Evolutionary conservation across 2,329 filamentous ascomycete species (phyloP).

Genomic region (Aspergillus novofumigatus): DNA sequence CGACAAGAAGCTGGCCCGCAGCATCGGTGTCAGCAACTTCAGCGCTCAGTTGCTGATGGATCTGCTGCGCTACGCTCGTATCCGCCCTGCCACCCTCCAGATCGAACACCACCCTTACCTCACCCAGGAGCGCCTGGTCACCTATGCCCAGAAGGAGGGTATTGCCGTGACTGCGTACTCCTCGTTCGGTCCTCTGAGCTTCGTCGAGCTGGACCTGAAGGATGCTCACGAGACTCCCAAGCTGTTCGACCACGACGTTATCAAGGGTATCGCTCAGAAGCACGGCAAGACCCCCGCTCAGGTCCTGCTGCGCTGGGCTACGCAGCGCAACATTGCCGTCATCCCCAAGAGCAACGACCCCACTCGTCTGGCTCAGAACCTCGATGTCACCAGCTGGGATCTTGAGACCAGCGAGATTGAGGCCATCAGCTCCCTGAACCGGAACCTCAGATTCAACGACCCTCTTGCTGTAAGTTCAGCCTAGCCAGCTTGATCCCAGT

Average conservation of each 20-base stretch:
- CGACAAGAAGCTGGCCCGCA: constrained; percentile 62
- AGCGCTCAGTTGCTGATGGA: constrained; percentile 73
- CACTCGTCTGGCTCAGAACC: constrained; percentile 56
- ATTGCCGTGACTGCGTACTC: constrained; percentile 79
- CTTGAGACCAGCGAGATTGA: constrained; percentile 63
- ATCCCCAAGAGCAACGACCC: constrained; percentile 16
- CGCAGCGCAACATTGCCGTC: constrained; percentile 67
- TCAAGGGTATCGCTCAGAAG: constrained; percentile 65
- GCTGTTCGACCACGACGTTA: constrained; percentile 65
- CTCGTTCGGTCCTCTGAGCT: constrained; percentile 74
- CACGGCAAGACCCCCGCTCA: constrained; percentile 71
- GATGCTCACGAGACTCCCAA: constrained; percentile 61
- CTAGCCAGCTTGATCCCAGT: not conserved
- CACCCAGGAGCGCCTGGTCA: constrained; percentile 67
- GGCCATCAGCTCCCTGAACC: constrained; percentile 62
- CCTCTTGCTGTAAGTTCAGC: constrained; percentile 59
- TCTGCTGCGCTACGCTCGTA: constrained; percentile 70
- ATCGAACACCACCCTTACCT: constrained; percentile 90
- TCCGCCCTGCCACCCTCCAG: constrained; percentile 73
- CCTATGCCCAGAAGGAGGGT: constrained; percentile 64
- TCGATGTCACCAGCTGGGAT: constrained; percentile 64
- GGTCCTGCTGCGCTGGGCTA: constrained; percentile 81
- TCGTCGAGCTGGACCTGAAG: constrained; percentile 72
- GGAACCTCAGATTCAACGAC: constrained; percentile 70
- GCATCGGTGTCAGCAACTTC: constrained; percentile 82